phyloP scores from a whole-genome alignment of 2,329 filamentous ascomycete species.

The Microcyclosporella mali region DNA sequence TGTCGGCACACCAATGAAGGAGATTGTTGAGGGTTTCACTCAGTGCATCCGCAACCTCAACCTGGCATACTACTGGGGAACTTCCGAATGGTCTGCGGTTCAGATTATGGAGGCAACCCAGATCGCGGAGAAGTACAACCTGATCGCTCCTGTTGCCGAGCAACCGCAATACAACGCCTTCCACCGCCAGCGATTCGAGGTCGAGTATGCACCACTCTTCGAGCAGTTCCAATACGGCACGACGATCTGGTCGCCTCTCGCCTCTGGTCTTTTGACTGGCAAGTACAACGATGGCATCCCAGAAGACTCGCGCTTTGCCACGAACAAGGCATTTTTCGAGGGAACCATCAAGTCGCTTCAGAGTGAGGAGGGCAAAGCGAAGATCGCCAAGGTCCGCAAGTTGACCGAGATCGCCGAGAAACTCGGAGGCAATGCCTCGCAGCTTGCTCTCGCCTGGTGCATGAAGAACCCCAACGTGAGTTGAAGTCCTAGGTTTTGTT shows the following conservation, averaged over 20 bases:
- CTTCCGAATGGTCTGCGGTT: conserved; percentile 53
- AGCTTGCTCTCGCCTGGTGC: conserved; percentile 54
- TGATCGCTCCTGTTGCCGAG: conserved; percentile 51
- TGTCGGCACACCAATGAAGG: conserved; percentile 42
- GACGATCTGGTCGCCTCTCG: conserved; percentile 52
- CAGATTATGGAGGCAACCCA: conserved; percentile 55
- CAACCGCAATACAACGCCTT: conserved; percentile 58
- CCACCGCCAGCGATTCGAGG: conserved; percentile 56
- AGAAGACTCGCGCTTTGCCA: conserved; percentile 55
- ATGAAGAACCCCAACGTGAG: conserved; percentile 53
- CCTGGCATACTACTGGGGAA: conserved; percentile 59
- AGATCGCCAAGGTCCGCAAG: conserved; percentile 54
- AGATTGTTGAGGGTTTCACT: conserved; percentile 52
- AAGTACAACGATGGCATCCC: conserved; percentile 61
- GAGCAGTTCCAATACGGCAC: conserved; percentile 53
- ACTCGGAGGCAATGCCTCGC: conserved; percentile 43
- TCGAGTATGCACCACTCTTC: conserved; percentile 54
- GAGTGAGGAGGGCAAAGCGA: conserved; percentile 45
- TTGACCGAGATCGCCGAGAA: conserved; percentile 46
- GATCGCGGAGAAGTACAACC: conserved; percentile 52
- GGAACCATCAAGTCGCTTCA: conserved; percentile 49
- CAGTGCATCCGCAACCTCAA: conserved; percentile 50
- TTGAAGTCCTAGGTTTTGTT: conserved; percentile 20
- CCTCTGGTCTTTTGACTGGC: conserved; percentile 53
- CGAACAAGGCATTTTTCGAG: conserved; percentile 53